Percentiles rank a stretch among this genome's conserved stretches.
These are phyloP conservation scores for Lavandula angustifolia DNA, from an alignment of 257 asterid species.

Conservation along the genomic window DNA sequence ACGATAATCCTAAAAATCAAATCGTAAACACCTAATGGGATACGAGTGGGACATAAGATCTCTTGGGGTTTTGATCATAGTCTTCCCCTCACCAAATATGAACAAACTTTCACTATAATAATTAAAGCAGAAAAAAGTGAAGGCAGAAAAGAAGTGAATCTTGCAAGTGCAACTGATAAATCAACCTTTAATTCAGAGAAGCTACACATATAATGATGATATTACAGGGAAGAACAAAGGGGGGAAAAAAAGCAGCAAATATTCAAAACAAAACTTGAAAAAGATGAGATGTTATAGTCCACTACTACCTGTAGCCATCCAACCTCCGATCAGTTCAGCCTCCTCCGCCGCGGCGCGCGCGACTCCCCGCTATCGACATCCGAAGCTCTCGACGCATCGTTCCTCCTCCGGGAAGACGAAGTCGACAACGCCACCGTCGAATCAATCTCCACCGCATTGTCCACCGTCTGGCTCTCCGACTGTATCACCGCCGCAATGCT, in stretches of 20 bases:
- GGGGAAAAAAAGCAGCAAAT: constrained; percentile 2
- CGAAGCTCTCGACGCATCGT: constrained; percentile 70
- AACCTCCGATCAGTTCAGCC: constrained; percentile 51
- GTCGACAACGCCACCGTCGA: constrained; percentile 82
- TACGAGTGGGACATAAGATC: too few relatives aligned
- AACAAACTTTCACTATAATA: too few relatives aligned
- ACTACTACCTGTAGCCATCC: constrained; percentile 23
- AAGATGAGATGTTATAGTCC: constrained; percentile 14
- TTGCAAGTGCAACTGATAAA: constrained; percentile 13
- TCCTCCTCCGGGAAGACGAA: constrained; percentile 82
- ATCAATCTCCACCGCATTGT: constrained; percentile 82
- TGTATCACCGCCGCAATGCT: constrained; percentile 98
- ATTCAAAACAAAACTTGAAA: constrained; percentile 40
- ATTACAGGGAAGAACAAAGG: constrained; percentile 19
- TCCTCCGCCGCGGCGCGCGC: constrained; percentile 89
- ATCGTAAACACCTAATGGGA: too few relatives aligned
- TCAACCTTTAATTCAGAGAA: not conserved
- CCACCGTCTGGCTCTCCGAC: constrained; percentile 92
- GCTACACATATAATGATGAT: not conserved
- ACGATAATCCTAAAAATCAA: too few relatives aligned
- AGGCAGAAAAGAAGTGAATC: too few relatives aligned
- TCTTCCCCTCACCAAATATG: not conserved
- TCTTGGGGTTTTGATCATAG: not conserved
- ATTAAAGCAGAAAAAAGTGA: too few relatives aligned
- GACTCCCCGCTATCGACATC: constrained; percentile 96